phyloP scores from a whole-genome alignment of 2,329 filamentous ascomycete genomes.

The Domatiomyces globalis region DNA sequence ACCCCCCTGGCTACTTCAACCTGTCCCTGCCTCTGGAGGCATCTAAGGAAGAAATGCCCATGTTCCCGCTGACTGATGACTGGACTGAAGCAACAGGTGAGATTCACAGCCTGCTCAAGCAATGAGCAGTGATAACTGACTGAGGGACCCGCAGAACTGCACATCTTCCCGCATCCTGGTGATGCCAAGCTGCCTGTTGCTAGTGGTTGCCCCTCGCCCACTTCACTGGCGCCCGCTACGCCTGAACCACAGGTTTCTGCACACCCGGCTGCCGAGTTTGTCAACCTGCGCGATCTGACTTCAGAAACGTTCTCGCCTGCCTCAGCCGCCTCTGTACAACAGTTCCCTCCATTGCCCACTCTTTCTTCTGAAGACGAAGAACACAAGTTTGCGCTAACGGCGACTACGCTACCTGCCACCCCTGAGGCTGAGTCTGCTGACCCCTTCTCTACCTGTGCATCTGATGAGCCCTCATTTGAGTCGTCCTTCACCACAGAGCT shows the following conservation, averaged over 20 bases:
- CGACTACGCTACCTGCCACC: conserved; percentile 27
- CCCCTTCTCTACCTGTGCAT: conserved; percentile 14
- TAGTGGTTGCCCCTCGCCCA: conserved; percentile 16
- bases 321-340: conserved; percentile 24
- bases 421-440: conserved; percentile 26
- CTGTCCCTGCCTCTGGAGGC: conserved; percentile 10
- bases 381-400: conserved; percentile 38
- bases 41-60: conserved; percentile 16
- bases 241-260: conserved; percentile 25
- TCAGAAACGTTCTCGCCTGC: conserved; percentile 41
- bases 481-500: conserved; percentile 61
- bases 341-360: conserved; percentile 50
- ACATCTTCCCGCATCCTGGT: conserved; percentile 18
- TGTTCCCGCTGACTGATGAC: conserved; percentile 11
- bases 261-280: conserved; percentile 61
- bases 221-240: conserved; percentile 11
- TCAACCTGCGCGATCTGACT: conserved; percentile 79
- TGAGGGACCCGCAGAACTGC: conserved; percentile 13
- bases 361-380: conserved; percentile 52
- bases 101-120: conserved; percentile 2
- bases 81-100: conserved; percentile 17
- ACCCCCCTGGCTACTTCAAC: conserved; percentile 15
- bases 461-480: conserved; percentile 52
- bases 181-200: conserved; percentile 16
- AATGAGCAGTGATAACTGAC: conserved; percentile 3